These are phyloP conservation scores for Reutealis trisperma DNA, from an alignment of 345 rosid species.

Conservation along the genomic window DNA sequence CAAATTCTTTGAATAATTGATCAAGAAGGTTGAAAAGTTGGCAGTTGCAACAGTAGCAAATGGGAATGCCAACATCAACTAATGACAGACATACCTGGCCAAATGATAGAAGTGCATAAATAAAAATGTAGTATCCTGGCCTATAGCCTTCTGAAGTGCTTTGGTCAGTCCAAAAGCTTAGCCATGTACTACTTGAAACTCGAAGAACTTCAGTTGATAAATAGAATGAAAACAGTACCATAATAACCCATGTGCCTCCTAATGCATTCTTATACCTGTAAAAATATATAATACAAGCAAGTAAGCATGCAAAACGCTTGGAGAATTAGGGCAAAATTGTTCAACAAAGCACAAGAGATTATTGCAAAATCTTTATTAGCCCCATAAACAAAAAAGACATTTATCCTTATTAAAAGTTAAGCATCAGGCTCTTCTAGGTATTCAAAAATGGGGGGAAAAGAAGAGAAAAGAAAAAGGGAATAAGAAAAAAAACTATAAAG, in stretches of 20 bases:
- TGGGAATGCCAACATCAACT: constrained; percentile 2
- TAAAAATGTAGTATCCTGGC: constrained; percentile 65
- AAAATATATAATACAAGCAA: constrained; percentile 3
- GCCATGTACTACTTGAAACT: constrained; percentile 92
- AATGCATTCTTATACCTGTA: constrained; percentile 86
- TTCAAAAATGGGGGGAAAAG: too few relatives aligned
- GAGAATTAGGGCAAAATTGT: neutral
- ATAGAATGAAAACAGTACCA: constrained; percentile 69
- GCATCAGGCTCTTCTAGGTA: neutral
- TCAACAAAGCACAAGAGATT: neutral
- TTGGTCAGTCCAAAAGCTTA: constrained; percentile 95
- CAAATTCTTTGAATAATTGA: neutral
- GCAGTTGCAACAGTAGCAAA: neutral
- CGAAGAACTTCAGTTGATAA: constrained; percentile 75
- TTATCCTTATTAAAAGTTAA: neutral
- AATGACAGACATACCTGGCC: constrained; percentile 59
- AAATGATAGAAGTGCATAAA: constrained; percentile 76
- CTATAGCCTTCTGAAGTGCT: constrained; percentile 54
- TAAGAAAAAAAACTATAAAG: neutral
- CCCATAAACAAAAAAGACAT: neutral
- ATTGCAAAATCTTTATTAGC: neutral
- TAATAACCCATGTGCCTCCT: constrained; percentile 93
- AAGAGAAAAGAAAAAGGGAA: neutral
- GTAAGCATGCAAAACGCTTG: neutral
- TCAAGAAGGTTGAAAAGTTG: neutral